Evolutionary conservation across 2,329 filamentous ascomycete genomes (phyloP), one percentile per base, ranked within the genome.

Genomic region (Metarhizium guizhouense): DNA sequence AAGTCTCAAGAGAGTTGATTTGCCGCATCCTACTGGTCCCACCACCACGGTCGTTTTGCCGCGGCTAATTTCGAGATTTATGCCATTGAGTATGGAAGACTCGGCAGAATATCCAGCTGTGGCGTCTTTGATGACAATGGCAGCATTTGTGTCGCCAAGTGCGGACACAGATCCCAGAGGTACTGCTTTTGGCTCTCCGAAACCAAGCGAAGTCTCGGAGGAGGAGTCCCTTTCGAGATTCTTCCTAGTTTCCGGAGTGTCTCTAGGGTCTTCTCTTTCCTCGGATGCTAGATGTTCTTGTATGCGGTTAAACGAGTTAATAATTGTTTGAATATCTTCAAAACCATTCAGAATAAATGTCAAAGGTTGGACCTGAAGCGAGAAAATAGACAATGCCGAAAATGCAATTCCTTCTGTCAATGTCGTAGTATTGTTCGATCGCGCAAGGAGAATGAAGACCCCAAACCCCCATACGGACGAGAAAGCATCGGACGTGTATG

Each of bases 11-110:
- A 64, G 47, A 1, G 61, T 63, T 7, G 62, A 57, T 49, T 64
- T 64, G 7, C 63, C 62, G 3, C 52, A 59, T 6, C 62, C 63
- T 6, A 64, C 60, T 0, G 61, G 61, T 4, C 63, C 63, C 11
- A 58, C 38, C 16, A 64, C 52, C 54, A 64, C 59, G 29, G 61
- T 61, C 0, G 47, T 62, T 47, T 59, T 56, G 5, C 47, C 52
- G 11, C 43, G 51, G 3, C 20, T 30, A 30, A 62, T 40, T 4
- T 53, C 47, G 29, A 62, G 56, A 42, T 53, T 58, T 32, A 61
- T 48, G 7, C 50, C 32, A 7, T 51, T 34, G 0, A 59, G 36
- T 3, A 59, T 11, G 6, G 52, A 29, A 0, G 34, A 14, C 11
- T 60, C 60, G 14, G 53, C 32, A 0, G 47, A 34, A 48, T 62